A percentile compares a stretch with the other conserved stretches of the same genome.
Evolutionary conservation across 2,329 filamentous ascomycete genomes (phyloP).

Genomic region (Colletotrichum spinosum): DNA sequence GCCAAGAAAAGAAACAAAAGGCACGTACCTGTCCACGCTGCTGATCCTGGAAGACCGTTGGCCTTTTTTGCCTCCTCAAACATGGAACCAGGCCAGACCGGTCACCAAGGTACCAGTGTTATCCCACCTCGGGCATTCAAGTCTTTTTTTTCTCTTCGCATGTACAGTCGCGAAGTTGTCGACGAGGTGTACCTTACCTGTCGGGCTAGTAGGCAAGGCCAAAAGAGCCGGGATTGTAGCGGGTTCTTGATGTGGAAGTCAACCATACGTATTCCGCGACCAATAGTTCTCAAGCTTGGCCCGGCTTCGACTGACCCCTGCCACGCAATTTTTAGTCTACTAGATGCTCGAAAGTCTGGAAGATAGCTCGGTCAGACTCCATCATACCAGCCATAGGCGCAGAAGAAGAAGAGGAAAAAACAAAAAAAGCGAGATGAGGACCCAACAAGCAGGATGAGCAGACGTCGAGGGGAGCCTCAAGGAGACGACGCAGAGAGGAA

Average conservation of each 20-base stretch:
- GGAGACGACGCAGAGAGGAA: neutral
- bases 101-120: conserved; percentile 1
- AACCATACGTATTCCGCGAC: conserved; percentile 22
- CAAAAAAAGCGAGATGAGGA: neutral
- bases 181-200: conserved; percentile 19
- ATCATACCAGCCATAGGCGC: neutral
- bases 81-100: neutral
- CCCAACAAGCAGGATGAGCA: conserved; percentile 5
- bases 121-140: conserved; percentile 19
- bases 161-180: conserved; percentile 20
- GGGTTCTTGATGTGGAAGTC: conserved; percentile 24
- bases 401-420: too few species aligned
- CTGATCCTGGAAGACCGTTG: conserved; percentile 11
- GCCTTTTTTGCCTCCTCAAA: conserved; percentile 23
- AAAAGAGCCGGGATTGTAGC: conserved; percentile 8
- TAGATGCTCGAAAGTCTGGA: conserved; percentile 8
- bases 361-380: conserved; percentile 2
- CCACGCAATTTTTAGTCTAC: conserved; percentile 8
- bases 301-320: conserved; percentile 16
- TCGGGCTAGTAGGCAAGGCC: conserved; percentile 17
- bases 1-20: conserved; percentile 30
- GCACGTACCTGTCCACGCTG: conserved; percentile 24
- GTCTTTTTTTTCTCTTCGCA: conserved; percentile 2
- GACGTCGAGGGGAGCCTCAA: conserved; percentile 12
- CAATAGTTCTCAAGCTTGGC: conserved; percentile 3